These are phyloP conservation scores for Umbelopsis ramanniana DNA, from an alignment of 192 early-diverging fungal genomes.

Conservation along the genomic window DNA sequence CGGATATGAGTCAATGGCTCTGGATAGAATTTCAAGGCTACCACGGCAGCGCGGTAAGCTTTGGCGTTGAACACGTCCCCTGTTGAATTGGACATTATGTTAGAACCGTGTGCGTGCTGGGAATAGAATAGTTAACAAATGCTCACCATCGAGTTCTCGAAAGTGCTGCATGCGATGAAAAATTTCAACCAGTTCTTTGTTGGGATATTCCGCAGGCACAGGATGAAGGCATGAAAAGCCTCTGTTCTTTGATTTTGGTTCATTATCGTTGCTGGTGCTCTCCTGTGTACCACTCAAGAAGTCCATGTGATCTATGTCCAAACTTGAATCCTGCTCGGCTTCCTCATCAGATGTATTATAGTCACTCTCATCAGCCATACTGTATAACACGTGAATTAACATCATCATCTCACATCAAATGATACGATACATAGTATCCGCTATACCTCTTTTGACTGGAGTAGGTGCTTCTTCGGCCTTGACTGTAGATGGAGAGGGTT, in stretches of 20 bases:
- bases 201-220: neutral
- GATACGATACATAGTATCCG: neutral
- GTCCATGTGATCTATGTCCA: neutral
- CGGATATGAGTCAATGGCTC: neutral
- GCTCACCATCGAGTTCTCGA: slow-evolving; percentile 2
- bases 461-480: neutral
- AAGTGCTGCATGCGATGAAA: slow-evolving; percentile 12
- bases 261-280: neutral
- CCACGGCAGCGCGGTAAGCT: neutral
- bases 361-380: no score
- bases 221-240: slow-evolving; percentile 3
- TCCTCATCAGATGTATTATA: no score
- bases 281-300: neutral
- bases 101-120: no score
- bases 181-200: slow-evolving; percentile 6
- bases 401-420: neutral
- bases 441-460: neutral
- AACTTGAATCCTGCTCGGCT: neutral
- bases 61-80: slow-evolving; percentile 4
- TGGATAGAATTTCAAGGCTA: slow-evolving; percentile 1
- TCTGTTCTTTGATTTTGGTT: neutral
- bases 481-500: slow-evolving; percentile 10
- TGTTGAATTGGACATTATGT: no score
- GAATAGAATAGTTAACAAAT: no score
- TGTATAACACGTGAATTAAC: no score